phyloP scores from a whole-genome alignment of 2,329 filamentous ascomycete species.

The Pestalotiopsis sp. region DNA sequence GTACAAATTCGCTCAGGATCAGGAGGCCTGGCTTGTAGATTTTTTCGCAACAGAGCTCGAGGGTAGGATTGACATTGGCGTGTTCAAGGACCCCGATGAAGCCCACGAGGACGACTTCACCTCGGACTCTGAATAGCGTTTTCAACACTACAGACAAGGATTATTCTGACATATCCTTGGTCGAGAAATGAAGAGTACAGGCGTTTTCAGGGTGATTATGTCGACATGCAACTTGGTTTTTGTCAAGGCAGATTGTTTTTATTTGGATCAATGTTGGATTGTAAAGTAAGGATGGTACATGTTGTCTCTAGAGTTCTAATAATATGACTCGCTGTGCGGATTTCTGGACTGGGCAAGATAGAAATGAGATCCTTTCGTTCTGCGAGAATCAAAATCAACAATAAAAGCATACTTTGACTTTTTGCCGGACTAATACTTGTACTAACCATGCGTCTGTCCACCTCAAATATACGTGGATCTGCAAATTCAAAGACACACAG shows the following conservation, averaged over 20 bases:
- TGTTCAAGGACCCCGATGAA: slow-evolving; percentile 34
- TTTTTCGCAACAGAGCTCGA: slow-evolving; percentile 26
- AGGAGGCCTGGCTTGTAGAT: slow-evolving; percentile 25
- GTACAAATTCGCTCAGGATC: slow-evolving; percentile 23
- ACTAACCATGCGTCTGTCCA: no score
- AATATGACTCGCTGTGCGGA: no score
- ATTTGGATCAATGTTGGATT: no score
- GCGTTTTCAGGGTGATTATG: background rate
- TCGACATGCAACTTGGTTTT: no score
- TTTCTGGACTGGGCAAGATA: no score
- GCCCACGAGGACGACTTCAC: slow-evolving; percentile 36
- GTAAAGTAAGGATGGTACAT: no score
- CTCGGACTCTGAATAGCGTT: background rate
- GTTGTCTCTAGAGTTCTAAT: no score
- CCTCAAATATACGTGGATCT: background rate
- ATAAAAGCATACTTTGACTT: no score
- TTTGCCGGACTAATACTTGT: no score
- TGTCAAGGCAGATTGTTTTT: no score
- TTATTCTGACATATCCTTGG: background rate
- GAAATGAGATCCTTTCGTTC: no score
- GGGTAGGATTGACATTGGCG: slow-evolving; percentile 34
- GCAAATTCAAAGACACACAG: background rate
- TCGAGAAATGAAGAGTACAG: background rate
- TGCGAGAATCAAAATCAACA: no score
- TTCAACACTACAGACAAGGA: background rate